Evolutionary conservation across 2,329 filamentous ascomycete species (phyloP).

Genomic region (Cladosporium sp.): DNA sequence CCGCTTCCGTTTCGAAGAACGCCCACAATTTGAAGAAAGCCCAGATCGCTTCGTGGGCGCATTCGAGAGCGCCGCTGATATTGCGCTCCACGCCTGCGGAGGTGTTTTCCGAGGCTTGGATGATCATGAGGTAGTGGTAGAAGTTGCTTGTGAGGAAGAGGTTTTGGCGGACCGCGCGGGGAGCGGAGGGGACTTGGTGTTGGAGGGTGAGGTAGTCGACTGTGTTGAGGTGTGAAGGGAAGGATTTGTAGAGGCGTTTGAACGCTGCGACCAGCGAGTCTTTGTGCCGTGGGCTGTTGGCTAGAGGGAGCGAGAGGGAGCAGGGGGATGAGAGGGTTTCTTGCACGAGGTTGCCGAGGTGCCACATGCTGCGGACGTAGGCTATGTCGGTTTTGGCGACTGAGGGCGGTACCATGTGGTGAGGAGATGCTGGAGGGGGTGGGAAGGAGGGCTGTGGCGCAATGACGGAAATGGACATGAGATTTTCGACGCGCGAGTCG

Average conservation of each 20-base stretch:
- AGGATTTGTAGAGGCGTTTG: conserved; percentile 66
- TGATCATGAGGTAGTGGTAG: conserved; percentile 76
- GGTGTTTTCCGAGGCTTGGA: conserved; percentile 66
- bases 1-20: conserved; percentile 65
- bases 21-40: conserved; percentile 71
- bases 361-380: conserved; percentile 75
- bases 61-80: conserved; percentile 66
- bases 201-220: conserved; percentile 61
- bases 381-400: conserved; percentile 32
- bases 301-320: conserved; percentile 69
- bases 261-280: conserved; percentile 67
- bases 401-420: conserved; percentile 29
- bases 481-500: conserved; percentile 42
- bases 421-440: conserved; percentile 29
- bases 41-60: conserved; percentile 69
- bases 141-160: conserved; percentile 78
- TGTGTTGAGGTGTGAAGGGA: conserved; percentile 66
- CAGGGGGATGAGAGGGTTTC: conserved; percentile 71
- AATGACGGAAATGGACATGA: conserved; percentile 50
- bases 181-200: conserved; percentile 55
- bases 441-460: conserved; percentile 36
- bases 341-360: conserved; percentile 72
- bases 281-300: conserved; percentile 64
- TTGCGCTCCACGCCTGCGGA: conserved; percentile 52
- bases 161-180: conserved; percentile 67